phyloP scores from a whole-genome alignment of 805 yeast species.

The Nakazawaea wyomingensis region DNA sequence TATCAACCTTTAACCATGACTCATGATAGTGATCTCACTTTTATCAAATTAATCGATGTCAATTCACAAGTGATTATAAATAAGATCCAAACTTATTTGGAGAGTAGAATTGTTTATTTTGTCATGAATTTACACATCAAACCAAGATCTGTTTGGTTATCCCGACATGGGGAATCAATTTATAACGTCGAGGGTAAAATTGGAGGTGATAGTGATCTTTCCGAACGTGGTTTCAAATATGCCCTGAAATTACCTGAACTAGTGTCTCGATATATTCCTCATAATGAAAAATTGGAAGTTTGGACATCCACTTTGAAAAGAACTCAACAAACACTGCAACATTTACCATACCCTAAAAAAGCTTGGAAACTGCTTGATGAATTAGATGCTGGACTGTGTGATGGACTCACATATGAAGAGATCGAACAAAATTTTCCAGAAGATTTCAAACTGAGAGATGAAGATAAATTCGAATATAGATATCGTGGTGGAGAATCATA shows the following conservation, averaged over 20 bases:
- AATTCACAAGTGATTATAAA: slow-evolving; percentile 86
- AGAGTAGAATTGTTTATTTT: slow-evolving; percentile 89
- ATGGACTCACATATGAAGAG: slow-evolving; percentile 94
- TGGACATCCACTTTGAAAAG: slow-evolving; percentile 93
- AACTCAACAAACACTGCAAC: slow-evolving; percentile 88
- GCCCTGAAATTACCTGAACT: slow-evolving; percentile 76
- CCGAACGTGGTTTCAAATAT: slow-evolving; percentile 79
- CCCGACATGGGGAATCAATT: slow-evolving; percentile 93
- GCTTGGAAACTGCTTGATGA: slow-evolving; percentile 98
- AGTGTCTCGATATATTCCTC: slow-evolving; percentile 58
- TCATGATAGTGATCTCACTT: slow-evolving; percentile 63
- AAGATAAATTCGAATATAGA: slow-evolving; percentile 90
- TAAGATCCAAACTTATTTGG: slow-evolving; percentile 80
- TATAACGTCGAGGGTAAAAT: slow-evolving; percentile 91
- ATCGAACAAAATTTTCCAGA: slow-evolving; percentile 83
- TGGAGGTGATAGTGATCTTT: slow-evolving; percentile 89
- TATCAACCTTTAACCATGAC: slow-evolving; percentile 71
- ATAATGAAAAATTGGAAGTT: slow-evolving; percentile 68
- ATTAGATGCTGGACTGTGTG: slow-evolving; percentile 96
- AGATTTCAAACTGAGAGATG: slow-evolving; percentile 94
- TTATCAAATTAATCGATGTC: slow-evolving; percentile 82
- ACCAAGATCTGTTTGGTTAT: slow-evolving; percentile 88
- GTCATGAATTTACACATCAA: slow-evolving; percentile 93
- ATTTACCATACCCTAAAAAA: slow-evolving; percentile 72
- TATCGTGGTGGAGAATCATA: slow-evolving; percentile 97